phyloP scores from a whole-genome alignment of 2,329 filamentous ascomycete genomes.

The Trichoderma sp. region DNA sequence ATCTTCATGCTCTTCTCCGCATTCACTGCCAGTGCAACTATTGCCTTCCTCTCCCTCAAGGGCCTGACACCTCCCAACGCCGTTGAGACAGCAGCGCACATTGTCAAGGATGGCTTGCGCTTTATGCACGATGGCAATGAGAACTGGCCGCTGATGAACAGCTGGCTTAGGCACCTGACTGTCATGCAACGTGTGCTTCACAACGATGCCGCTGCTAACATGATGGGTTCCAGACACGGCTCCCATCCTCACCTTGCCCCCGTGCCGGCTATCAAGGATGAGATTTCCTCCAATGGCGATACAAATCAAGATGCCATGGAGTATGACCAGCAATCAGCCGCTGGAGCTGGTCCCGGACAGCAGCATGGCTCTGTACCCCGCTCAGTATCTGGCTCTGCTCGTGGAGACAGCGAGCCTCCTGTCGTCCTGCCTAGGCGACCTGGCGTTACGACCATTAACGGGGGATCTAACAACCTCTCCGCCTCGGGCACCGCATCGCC shows the following conservation, averaged over 20 bases:
- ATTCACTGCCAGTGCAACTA: conserved; percentile 62
- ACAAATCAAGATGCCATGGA: conserved; percentile 60
- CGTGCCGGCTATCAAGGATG: conserved; percentile 51
- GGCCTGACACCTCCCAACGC: conserved; percentile 58
- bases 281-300: conserved; percentile 56
- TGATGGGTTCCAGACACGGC: conserved; percentile 39
- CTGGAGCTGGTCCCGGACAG: conserved; percentile 29
- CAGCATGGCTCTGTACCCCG: conserved; percentile 40
- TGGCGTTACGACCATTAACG: conserved; percentile 53
- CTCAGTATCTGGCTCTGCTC: conserved; percentile 44
- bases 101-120: conserved; percentile 60
- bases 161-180: conserved; percentile 61
- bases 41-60: conserved; percentile 64
- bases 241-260: conserved; percentile 35
- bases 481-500: conserved; percentile 52
- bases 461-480: conserved; percentile 52
- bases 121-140: conserved; percentile 61
- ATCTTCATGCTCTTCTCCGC: conserved; percentile 66
- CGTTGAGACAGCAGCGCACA: conserved; percentile 57
- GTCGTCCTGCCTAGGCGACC: conserved; percentile 45
- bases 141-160: conserved; percentile 60
- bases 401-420: conserved; percentile 55
- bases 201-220: conserved; percentile 50
- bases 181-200: conserved; percentile 64
- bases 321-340: conserved; percentile 50